Base-by-base conservation (phyloP, 148 eudicot genomes). In the Heliosperma pusillum region DNA sequence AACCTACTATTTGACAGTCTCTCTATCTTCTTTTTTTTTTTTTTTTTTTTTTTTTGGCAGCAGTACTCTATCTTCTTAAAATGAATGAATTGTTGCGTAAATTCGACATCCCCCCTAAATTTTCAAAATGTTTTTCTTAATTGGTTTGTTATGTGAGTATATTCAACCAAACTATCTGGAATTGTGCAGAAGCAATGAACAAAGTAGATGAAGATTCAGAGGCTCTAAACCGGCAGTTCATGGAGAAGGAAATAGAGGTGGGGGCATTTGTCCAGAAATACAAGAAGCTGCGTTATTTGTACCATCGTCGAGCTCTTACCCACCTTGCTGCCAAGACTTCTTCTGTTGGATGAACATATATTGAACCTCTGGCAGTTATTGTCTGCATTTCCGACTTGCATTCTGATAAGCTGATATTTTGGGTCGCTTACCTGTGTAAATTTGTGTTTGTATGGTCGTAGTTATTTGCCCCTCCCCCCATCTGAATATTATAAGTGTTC, bases 161-260 rank as follows among this genome's bases (percentile, higher is more conserved):
- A 27, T 17, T 53, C 8, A 36, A 75, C 11, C 5, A 20, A 61
- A 11, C 42, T 61, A 57, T 20, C 13, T 72, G 75, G 71, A n/a
- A 53, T 12, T 85, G 69, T 86, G 72, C 90, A 92, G 98, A 88
- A 69, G 88, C 91, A 44, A 89, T 89, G 92, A 85, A 83, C 64
- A 86, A 82, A 80, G 79, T 87, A n/a, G 96, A 95, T 0, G 96
- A 90, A 69, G 98, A 95, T 74, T 92, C 98, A 0, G 97, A 92
- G 78, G 72, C 80, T 19, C 89, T 95, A 58, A 86, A 92, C 81
- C 78, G 76, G 75, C 97, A 92, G 77, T 90, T 95, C 72, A 92
- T 92, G 52, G 89, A 89, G 10, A 78, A 82, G 66, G 98, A 92
- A 68, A 89, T 91, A 19, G 98, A 92, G 74, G 75, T 90, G 13